Conservation (phyloP, 2,329 filamentous ascomycete genomes). For the Arthrocladium fulminans region DNA sequence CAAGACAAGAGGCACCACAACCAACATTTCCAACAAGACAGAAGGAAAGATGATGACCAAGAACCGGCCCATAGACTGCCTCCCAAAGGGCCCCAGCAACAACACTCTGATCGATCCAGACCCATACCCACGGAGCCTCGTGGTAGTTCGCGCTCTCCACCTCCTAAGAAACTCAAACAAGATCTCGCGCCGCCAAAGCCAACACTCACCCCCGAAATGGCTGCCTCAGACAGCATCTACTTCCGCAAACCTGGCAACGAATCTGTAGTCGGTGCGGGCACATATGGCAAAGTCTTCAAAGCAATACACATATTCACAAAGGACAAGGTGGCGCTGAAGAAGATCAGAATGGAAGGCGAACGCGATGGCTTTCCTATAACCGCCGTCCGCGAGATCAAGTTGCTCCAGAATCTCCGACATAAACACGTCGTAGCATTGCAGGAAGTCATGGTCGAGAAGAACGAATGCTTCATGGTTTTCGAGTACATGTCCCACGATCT, state of each 20-base stretch:
- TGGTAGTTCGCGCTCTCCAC: constrained; percentile 31
- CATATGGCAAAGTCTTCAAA: constrained; percentile 93
- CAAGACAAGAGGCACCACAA: constrained; percentile 35
- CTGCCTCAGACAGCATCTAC: constrained; percentile 78
- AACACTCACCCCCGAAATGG: constrained; percentile 61
- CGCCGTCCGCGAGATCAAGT: constrained; percentile 81
- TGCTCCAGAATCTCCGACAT: constrained; percentile 78
- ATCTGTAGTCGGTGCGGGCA: constrained; percentile 89
- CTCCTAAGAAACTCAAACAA: constrained; percentile 1
- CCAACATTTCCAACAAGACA: constrained; percentile 29
- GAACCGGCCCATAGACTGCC: constrained; percentile 22
- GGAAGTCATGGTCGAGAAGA: constrained; percentile 96
- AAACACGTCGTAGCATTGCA: constrained; percentile 72
- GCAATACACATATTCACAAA: constrained; percentile 88
- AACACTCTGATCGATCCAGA: constrained; percentile 5
- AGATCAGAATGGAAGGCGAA: constrained; percentile 89
- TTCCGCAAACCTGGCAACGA: constrained; percentile 95
- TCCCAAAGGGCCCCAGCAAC: constrained; percentile 4
- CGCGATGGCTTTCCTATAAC: constrained; percentile 85
- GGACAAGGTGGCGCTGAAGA: constrained; percentile 73
- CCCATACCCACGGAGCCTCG: constrained; percentile 34
- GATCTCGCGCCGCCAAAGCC: constrained; percentile 49
- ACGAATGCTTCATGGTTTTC: constrained; percentile 99
- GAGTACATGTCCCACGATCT: constrained; percentile 95
- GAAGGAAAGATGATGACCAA: constrained; percentile 34